These are phyloP conservation scores for Aureobasidium sp. DNA, from an alignment of 2,329 filamentous ascomycete genomes.

Conservation along the genomic window DNA sequence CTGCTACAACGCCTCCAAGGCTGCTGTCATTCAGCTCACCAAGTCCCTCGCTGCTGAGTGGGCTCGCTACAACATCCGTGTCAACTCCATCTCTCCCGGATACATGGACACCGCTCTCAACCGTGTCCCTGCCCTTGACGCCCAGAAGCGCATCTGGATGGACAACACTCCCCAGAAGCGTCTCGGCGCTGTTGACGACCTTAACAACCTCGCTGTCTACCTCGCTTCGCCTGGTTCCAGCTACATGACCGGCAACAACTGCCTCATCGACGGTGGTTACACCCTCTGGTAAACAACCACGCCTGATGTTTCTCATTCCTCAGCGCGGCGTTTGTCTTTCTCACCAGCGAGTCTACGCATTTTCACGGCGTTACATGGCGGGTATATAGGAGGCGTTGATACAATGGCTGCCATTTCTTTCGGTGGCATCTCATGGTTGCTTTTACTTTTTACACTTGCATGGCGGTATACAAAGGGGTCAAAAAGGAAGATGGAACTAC, in stretches of 20 bases:
- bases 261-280: slow-evolving; percentile 64
- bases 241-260: slow-evolving; percentile 72
- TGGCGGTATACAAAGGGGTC: not conserved
- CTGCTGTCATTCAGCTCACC: slow-evolving; percentile 67
- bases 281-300: slow-evolving; percentile 40
- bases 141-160: slow-evolving; percentile 76
- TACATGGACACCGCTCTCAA: slow-evolving; percentile 84
- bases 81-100: slow-evolving; percentile 76
- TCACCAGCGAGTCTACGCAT: slow-evolving; percentile 2
- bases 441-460: not conserved
- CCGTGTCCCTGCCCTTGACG: slow-evolving; percentile 67
- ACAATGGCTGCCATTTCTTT: not conserved
- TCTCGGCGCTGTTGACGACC: slow-evolving; percentile 63
- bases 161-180: slow-evolving; percentile 64
- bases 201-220: slow-evolving; percentile 71
- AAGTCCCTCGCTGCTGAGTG: slow-evolving; percentile 78
- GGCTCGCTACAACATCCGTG: slow-evolving; percentile 71
- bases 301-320: not conserved
- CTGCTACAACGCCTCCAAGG: slow-evolving; percentile 79
- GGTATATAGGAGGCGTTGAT: slow-evolving; percentile 10
- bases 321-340: slow-evolving; percentile 5
- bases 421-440: not conserved
- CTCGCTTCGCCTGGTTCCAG: slow-evolving; percentile 62
- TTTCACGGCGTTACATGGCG: not conserved
- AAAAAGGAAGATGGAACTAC: not conserved